Evolutionary conservation across 108 stramenopile species (phyloP), one percentile per base, ranked within the genome.

Genomic region (Ochromonas danica): DNA sequence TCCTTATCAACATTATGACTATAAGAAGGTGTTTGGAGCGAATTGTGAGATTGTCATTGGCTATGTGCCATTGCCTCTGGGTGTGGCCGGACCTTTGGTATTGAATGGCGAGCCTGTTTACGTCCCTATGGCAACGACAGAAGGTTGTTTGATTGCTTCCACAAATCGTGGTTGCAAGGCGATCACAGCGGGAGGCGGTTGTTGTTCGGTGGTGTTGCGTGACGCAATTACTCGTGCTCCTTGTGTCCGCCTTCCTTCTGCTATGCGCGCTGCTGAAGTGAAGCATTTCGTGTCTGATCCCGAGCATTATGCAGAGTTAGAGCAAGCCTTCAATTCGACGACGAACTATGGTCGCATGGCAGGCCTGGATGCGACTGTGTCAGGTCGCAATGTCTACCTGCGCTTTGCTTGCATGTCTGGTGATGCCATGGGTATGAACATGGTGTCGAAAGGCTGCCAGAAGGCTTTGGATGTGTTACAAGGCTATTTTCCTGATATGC

Each of bases 371-470:
- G 89, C 94, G 28, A 94, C 96, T 2, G 91, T 96, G 35, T 96
- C 97, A 0, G 97, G 97, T 22, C 85, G 90, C 60, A 96, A 97
- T 85, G 93, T 95, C 30, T 98, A 95, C 84, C 83, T 98, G 62
- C 85, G 97, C 65, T 91, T 96, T 41, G 89, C 89, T 39, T 97
- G 96, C 87, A 93, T 94, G 81, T 85, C 95, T 0, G 97, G 97
- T 40, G 97, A 98, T 87, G 97, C 97, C 71, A 98, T 98, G 97
- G 97, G 97, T 42, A 98, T 98, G 97, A 98, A 98, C 82, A 98
- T 98, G 97, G 92, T 98, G 35, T 90, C 90, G 42, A 98, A 98
- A 91, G 97, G 97, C 61, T 84, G 84, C 38, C 90, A 94, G 74
- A 93, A 93, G 6, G 94, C 93, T 35, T 91, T 95, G 77, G 91